Evolutionary conservation across 805 yeast species (phyloP), one percentile per base, ranked within the genome.

Genomic region (Teunomyces tritomae): DNA sequence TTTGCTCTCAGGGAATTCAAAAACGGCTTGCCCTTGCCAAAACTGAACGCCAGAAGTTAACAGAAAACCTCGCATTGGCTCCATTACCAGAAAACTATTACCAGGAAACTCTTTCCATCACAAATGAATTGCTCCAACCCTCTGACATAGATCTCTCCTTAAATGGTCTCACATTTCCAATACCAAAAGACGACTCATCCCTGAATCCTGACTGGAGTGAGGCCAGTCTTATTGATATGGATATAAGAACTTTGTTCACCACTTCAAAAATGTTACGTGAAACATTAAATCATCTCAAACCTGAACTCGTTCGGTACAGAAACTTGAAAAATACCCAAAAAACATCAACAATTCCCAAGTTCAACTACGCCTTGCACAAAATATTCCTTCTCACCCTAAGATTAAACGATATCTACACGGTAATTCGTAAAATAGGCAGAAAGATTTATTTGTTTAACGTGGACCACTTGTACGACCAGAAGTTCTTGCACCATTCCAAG

Each of bases 331-430:
- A 26, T 34, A 28, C 46, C 49, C 33, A 40, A 32, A 27, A 35
- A 35, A 26, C 57, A 45, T 39, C 36, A 8, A 28, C 35, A 2
- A 14, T 73, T 1, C 73, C 75, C 3, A 54, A 59, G 43, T 65
- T 71, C 67, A 57, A 64, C n/a, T 69, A 63, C 49, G 59, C 79
- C 0, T 55, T 78, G 35, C 85, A 82, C 53, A 65, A 77, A 48
- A 62, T 79, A 3, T 70, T 79, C 48, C 68, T 78, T 5, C 51
- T 73, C 45, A 64, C 79, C 4, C 55, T 78, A 30, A 63, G 80
- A 42, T 56, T 77, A 36, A 80, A 82, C 39, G 84, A 80, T 54
- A 46, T 79, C 28, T 79, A 79, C 54, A 67, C 74, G 4, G 61
- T 76, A 2, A 54, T 77, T 17, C 64, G 84, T 43, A 69, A 69